phyloP scores from a whole-genome alignment of 208 protist species.

The Trypanosomatidae sp. region DNA sequence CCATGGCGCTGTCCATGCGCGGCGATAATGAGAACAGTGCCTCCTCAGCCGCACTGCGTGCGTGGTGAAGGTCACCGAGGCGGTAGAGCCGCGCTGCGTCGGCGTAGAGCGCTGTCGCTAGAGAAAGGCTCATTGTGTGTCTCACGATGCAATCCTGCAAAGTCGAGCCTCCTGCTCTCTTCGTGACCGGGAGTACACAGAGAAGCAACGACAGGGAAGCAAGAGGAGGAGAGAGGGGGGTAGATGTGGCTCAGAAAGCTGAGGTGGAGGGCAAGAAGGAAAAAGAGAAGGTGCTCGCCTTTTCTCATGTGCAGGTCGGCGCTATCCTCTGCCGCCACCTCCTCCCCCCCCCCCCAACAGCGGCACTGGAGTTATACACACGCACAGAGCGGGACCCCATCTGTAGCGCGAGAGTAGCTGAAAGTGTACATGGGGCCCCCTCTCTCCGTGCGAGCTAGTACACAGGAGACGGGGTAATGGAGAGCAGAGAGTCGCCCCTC shows the following conservation, averaged over 20 bases:
- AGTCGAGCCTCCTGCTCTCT: background rate
- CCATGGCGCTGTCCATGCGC: background rate
- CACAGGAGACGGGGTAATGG: background rate
- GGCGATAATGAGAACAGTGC: conserved; percentile 26
- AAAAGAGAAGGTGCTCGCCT: background rate
- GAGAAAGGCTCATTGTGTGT: conserved; percentile 9
- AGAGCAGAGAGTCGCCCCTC: background rate
- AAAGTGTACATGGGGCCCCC: background rate
- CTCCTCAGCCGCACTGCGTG: conserved; percentile 32
- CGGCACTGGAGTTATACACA: background rate
- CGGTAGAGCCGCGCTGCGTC: conserved; percentile 28
- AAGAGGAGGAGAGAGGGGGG: background rate
- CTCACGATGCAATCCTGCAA: background rate
- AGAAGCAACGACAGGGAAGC: background rate
- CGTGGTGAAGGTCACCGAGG: conserved; percentile 32
- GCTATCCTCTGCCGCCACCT: background rate
- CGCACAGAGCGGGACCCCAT: background rate
- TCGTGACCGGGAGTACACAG: background rate
- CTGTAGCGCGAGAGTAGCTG: background rate
- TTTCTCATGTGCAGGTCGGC: background rate
- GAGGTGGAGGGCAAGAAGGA: background rate
- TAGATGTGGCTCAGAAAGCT: background rate
- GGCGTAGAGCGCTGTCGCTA: conserved; percentile 21
- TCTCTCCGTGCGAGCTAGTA: background rate
- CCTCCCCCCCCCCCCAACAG: background rate